These are phyloP conservation scores for Malassezia restricta DNA, from an alignment of 1,284 basidiomycete genomes.

Conservation along the genomic window DNA sequence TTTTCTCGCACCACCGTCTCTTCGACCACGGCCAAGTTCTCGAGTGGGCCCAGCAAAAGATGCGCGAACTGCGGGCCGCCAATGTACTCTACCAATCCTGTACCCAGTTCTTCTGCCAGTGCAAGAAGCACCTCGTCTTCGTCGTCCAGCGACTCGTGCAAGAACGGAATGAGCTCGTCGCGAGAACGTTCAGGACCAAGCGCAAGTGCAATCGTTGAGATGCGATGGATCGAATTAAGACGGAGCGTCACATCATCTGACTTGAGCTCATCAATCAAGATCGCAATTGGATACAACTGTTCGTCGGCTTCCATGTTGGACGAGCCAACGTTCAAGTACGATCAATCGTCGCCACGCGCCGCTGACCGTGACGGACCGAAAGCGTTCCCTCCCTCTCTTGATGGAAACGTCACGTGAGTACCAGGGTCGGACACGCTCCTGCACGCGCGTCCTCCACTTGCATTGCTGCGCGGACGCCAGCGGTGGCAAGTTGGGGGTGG, in stretches of 20 bases:
- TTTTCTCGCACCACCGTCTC: conserved; percentile 98
- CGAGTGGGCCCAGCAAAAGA: conserved; percentile 77
- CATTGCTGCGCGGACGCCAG: not conserved
- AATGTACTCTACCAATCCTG: conserved; percentile 72
- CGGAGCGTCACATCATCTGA: conserved; percentile 70
- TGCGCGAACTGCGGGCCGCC: conserved; percentile 83
- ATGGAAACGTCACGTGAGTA: not conserved
- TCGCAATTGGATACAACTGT: conserved; percentile 46
- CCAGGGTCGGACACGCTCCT: not conserved
- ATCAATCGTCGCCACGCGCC: not conserved
- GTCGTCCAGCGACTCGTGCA: conserved; percentile 95
- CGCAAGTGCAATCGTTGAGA: conserved; percentile 95
- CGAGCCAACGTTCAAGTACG: not conserved
- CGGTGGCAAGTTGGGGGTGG: too few relatives aligned
- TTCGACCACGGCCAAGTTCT: conserved; percentile 91
- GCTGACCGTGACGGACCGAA: not conserved
- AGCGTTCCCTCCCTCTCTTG: not conserved
- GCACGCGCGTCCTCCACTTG: not conserved
- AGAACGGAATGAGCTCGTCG: conserved; percentile 90
- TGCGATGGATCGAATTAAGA: conserved; percentile 90
- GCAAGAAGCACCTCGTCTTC: conserved; percentile 97
- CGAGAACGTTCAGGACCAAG: conserved; percentile 88
- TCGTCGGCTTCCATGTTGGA: conserved; percentile 41
- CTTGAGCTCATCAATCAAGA: conserved; percentile 87
- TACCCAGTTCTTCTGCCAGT: conserved; percentile 84